A percentile compares a stretch with the other conserved stretches of the same genome.
These are phyloP conservation scores for Aspergillus cristatus DNA, from an alignment of 495 filamentous ascomycete genomes.

Conservation along the genomic window DNA sequence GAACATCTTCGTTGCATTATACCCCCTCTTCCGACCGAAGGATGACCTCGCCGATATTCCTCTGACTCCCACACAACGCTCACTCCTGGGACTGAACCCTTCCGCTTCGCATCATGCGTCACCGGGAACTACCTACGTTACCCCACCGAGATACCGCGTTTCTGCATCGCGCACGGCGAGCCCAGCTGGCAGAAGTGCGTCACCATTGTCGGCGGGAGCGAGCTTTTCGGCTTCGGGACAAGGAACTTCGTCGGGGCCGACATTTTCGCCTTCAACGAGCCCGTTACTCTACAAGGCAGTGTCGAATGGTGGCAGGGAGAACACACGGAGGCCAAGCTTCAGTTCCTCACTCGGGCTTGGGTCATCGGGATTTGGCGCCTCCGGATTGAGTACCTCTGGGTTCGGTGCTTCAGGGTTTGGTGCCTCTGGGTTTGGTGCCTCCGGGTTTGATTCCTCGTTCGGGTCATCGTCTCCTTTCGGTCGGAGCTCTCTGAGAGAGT, in stretches of 20 bases:
- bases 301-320: conserved; percentile 37
- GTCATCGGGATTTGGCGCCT: too few species aligned
- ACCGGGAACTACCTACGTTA: conserved; percentile 58
- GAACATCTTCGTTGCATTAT: conserved; percentile 57
- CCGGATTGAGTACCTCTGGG: too few species aligned
- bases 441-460: background rate
- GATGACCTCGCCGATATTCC: conserved; percentile 85
- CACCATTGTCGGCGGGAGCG: conserved; percentile 38
- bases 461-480: conserved; percentile 24
- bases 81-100: conserved; percentile 73
- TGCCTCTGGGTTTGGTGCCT: too few species aligned
- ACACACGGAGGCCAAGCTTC: conserved; percentile 52
- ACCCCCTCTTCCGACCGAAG: conserved; percentile 57
- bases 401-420: too few species aligned
- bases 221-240: conserved; percentile 38
- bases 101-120: conserved; percentile 53
- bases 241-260: conserved; percentile 24
- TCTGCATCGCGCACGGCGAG: conserved; percentile 53
- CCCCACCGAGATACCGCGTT: conserved; percentile 78
- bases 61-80: conserved; percentile 80
- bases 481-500: conserved; percentile 41
- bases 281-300: conserved; percentile 64
- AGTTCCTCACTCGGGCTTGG: too few species aligned
- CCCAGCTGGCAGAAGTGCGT: conserved; percentile 44
- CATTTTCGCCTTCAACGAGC: conserved; percentile 48